Base-by-base conservation (phyloP, 2,329 filamentous ascomycete species). In the Fusarium continuum region DNA sequence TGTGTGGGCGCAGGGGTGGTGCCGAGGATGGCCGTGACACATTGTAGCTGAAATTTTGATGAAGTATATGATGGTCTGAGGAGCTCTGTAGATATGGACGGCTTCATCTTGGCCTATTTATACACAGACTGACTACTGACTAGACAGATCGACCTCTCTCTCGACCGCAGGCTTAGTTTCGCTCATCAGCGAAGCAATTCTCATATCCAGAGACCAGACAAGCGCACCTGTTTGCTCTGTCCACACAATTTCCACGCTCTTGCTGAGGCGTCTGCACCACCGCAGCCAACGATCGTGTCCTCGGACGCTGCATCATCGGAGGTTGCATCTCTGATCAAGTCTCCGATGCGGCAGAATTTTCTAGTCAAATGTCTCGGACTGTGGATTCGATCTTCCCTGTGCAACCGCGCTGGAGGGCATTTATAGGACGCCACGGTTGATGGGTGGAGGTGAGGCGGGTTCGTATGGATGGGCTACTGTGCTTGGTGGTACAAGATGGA, bases 171-270 rank as follows among this genome's bases (percentile, higher is more conserved):
- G 51, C 82, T 3, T 82, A 90, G 3, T 47, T 23, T 19, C 36
- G 22, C 88, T 87, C 2, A 75, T 90, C 25, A 89, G 91, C 70
- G 83, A 88, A 2, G 77, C 91, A 20, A 77, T 85, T 34, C 79
- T 89, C 61, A 86, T 83, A 6, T 79, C 82, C 43, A 52, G 53
- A 62, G 58, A 64, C 66, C 54, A 49, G 80, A 28, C 26, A 32
- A 25, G 47, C 55, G 56, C 83, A 62, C 86, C 90, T 67, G 88
- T 90, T 73, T 80, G 90, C 10, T 87, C 87, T 32, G 9, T 89
- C 85, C 13, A 78, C 74, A 54, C 55, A 61, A 51, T 39, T 58
- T 50, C 23, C 49, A 53, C n/a, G 35, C 29, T 55, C 38, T 54
- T 29, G 25, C 17, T 38, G 47, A 53, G 63, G 54, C 60, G 60